phyloP scores from a whole-genome alignment of 192 early-diverging fungal species.

The Linderina pennispora region DNA sequence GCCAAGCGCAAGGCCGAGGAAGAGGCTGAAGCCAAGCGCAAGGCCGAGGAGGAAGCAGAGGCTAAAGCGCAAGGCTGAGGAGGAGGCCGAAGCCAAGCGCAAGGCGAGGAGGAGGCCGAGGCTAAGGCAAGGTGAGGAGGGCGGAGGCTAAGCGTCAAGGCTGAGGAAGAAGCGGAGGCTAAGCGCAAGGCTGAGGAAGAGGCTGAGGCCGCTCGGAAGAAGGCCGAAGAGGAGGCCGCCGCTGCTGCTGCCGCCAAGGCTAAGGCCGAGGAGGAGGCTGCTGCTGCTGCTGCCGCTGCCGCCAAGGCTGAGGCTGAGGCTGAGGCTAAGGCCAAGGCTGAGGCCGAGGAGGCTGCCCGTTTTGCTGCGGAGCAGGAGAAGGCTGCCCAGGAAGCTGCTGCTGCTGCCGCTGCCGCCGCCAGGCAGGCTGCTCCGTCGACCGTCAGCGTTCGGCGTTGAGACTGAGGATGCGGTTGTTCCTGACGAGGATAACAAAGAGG shows the following conservation, averaged over 20 bases:
- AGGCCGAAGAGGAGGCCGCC: too few species aligned
- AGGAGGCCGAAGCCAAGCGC: constrained; percentile 30
- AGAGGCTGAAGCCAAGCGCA: constrained; percentile 9
- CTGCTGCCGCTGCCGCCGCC: constrained; percentile 1
- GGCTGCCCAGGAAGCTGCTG: constrained; percentile 13
- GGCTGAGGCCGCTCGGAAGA: constrained; percentile 9
- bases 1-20: not conserved
- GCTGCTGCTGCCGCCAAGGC: constrained; percentile 9
- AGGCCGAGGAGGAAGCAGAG: constrained; percentile 16
- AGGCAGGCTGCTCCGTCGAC: not conserved
- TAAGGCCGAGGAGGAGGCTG: constrained; percentile 18
- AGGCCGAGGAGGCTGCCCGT: constrained; percentile 27
- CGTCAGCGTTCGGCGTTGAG: too few species aligned
- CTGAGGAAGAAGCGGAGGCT: constrained; percentile 3
- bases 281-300: constrained; percentile 4
- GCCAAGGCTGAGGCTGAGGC: not conserved
- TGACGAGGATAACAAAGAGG: constrained; percentile 18
- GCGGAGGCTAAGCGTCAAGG: constrained; percentile 2
- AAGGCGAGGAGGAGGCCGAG: constrained; percentile 3
- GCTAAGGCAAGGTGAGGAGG: constrained; percentile 7
- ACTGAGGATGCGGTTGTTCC: constrained; percentile 25
- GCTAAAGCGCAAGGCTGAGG: constrained; percentile 1
- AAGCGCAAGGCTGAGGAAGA: constrained; percentile 21
- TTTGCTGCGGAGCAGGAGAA: constrained; percentile 20
- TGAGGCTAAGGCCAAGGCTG: not conserved